These are phyloP conservation scores for Blastobotrys chiropterorum DNA, from an alignment of 805 yeast genomes.

Conservation along the genomic window DNA sequence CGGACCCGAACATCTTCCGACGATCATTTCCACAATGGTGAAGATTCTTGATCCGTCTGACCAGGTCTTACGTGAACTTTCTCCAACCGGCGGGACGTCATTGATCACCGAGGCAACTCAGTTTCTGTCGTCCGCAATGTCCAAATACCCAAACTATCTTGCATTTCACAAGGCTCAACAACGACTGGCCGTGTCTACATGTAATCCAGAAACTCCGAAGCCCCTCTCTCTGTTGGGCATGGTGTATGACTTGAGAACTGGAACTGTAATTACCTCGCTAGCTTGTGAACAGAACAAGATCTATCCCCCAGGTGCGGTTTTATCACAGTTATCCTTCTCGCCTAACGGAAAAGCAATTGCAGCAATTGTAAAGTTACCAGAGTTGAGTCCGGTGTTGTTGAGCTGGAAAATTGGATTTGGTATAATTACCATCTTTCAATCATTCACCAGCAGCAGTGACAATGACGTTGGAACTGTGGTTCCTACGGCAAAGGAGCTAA, in stretches of 20 bases:
- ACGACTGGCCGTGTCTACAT: slow-evolving; percentile 16
- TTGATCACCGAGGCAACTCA: slow-evolving; percentile 18
- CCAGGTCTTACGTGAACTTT: slow-evolving; percentile 9
- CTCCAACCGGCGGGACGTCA: slow-evolving; percentile 12
- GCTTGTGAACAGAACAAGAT: slow-evolving; percentile 4
- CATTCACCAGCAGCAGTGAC: not conserved
- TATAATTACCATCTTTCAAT: slow-evolving; percentile 14
- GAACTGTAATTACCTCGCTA: slow-evolving; percentile 15
- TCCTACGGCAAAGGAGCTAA: not conserved
- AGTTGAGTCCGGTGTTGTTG: not conserved
- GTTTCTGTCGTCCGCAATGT: slow-evolving; percentile 16
- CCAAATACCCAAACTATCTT: slow-evolving; percentile 14
- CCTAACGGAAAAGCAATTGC: slow-evolving; percentile 18
- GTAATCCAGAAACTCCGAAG: not conserved
- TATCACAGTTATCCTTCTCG: slow-evolving; percentile 13
- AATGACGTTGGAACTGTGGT: not conserved
- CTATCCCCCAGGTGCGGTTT: slow-evolving; percentile 1
- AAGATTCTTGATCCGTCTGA: slow-evolving; percentile 16
- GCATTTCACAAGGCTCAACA: slow-evolving; percentile 22
- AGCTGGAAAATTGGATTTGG: slow-evolving; percentile 15
- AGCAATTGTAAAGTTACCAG: slow-evolving; percentile 3
- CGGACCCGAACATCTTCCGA: slow-evolving; percentile 13
- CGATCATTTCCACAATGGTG: slow-evolving; percentile 16
- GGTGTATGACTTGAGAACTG: slow-evolving; percentile 20
- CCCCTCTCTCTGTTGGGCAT: slow-evolving; percentile 9